Evolutionary conservation across 202 grass and related monocot genomes (phyloP), one percentile per base, ranked within the genome.

Genomic region (Saccharum hybrid): DNA sequence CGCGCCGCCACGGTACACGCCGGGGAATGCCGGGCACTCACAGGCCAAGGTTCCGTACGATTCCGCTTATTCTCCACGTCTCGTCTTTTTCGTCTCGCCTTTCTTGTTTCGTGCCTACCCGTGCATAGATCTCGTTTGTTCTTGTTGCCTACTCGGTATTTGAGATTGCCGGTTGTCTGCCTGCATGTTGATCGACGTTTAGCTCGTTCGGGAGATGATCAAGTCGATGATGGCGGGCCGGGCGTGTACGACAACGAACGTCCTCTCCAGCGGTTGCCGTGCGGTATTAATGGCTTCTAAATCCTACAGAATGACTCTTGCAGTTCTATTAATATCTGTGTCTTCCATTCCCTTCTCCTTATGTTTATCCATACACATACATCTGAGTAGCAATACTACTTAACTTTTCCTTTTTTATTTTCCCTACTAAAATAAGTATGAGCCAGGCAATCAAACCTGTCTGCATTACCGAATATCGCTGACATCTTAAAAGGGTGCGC

Each of bases 1-100:
- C 26, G 56, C 75, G 45, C 86, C 90, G 26, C 86, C 90, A 45
- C 64, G 22, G 26, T 78, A 86, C 69, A 83, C 87, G 39, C 61
- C 63, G 6, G 83, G 83, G 13, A 80, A 77, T 57, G 43, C 48
- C 60, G 88, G 78, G 7, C 43, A 67, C 78, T 70, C 90, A 11
- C 82, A 88, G 73, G 14, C 71, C 63, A 43, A 82, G 82, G 86
- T 88, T 74, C 40, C 12, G 22, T 10, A 22, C 12, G 0, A n/a
- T 21, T 16, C 10, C 52, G 4, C 19, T 51, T 19, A 26, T 26
- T 26, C 19, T 73, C 57, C 1, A 7, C 12, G 33, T 28, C 33
- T 2, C 31, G 1, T 69, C 3, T 30, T 60, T 63, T 4, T 4
- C 1, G 26, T 19, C 28, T 31, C 13, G 30, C 19, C 0, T 81